Percentiles rank a stretch among this genome's conserved stretches.
phyloP scores from a whole-genome alignment of 352 stramenopile genomes.

The Globisporangium irregulare region DNA sequence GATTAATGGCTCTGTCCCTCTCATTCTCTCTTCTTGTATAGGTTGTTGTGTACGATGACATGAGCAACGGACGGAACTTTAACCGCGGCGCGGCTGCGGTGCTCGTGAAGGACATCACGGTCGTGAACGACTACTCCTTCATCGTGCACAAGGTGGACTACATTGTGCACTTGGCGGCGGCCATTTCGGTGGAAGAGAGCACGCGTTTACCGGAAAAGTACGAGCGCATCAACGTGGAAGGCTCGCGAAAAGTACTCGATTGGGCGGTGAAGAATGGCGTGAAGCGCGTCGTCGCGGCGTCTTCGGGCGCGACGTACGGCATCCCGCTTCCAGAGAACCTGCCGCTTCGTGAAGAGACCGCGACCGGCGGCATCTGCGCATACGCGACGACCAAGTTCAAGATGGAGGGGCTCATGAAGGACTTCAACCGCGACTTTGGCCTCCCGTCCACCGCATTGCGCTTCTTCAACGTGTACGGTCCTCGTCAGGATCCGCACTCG shows the following conservation, averaged over 20 bases:
- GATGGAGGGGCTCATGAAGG: slow-evolving; percentile 79
- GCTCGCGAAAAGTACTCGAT: slow-evolving; percentile 77
- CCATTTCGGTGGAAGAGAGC: slow-evolving; percentile 85
- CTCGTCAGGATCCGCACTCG: slow-evolving; percentile 77
- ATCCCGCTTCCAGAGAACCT: slow-evolving; percentile 60
- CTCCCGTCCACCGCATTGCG: slow-evolving; percentile 75
- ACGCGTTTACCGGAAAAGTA: slow-evolving; percentile 85
- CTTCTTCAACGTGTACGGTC: slow-evolving; percentile 87
- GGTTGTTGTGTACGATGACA: slow-evolving; percentile 86
- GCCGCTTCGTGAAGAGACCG: slow-evolving; percentile 65
- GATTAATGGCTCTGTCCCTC: neutral
- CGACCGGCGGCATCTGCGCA: slow-evolving; percentile 73
- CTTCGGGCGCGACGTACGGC: slow-evolving; percentile 76
- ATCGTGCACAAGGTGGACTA: slow-evolving; percentile 86
- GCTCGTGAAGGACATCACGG: slow-evolving; percentile 82
- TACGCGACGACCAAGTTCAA: slow-evolving; percentile 85
- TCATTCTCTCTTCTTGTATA: slow-evolving; percentile 12
- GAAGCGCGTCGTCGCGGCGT: slow-evolving; percentile 78
- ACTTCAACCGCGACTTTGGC: slow-evolving; percentile 65
- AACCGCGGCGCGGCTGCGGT: slow-evolving; percentile 69
- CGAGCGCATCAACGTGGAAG: slow-evolving; percentile 81
- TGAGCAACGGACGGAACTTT: slow-evolving; percentile 88
- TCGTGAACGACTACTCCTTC: slow-evolving; percentile 74
- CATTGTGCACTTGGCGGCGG: slow-evolving; percentile 77
- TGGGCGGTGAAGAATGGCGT: slow-evolving; percentile 72